Base-by-base conservation (phyloP, 352 stramenopile genomes). In the Pythium sukuiense region DNA sequence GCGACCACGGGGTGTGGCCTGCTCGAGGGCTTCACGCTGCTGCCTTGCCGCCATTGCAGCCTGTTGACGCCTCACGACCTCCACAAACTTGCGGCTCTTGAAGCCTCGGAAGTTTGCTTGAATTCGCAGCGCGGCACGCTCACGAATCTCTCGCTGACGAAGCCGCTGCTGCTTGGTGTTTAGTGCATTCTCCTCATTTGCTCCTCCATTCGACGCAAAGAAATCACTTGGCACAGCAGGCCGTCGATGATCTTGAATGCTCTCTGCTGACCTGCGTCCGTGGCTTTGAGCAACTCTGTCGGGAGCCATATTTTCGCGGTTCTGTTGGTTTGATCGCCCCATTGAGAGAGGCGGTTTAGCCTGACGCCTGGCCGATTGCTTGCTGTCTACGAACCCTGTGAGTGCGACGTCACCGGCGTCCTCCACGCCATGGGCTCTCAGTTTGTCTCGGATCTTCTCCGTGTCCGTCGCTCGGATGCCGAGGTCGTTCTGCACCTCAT, bases 401-500 rank as follows among this genome's bases (percentile, higher is more conserved):
- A 55, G 67, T 16, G 27, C 41, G 13, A 70, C 26, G 20, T 77
- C 55, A 6, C 48, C 30, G 7, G 67, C 59, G 1, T 73, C 39
- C 12, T 48, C 18, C 39, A 84, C 56, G 11, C 76, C 77, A 50
- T 85, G 79, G 14, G 66, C 69, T 18, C 78, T 57, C 26, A 95
- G 64, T 27, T 85, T 92, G 12, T 59, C 68, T 45, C 57, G 69
- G 56, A 79, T 71, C 26, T 67, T 69, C 54, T 66, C 54, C 53
- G 71, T 55, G 39, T 77, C 70, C 4, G 24, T 71, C 26, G 65
- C 54, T 32, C 70, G 73, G 46, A 83, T 72, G 8, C 71, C 76
- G 26, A 85, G 65, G 30, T 87, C 79, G 57, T 85, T 69, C 43
- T 82, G 68, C 18, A 83, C 59, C 48, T 85, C 76, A 6, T 75